Percentiles rank a stretch among this genome's conserved stretches.
phyloP scores from a whole-genome alignment of 1,139 yeast genomes.

The Taphrina communis region DNA sequence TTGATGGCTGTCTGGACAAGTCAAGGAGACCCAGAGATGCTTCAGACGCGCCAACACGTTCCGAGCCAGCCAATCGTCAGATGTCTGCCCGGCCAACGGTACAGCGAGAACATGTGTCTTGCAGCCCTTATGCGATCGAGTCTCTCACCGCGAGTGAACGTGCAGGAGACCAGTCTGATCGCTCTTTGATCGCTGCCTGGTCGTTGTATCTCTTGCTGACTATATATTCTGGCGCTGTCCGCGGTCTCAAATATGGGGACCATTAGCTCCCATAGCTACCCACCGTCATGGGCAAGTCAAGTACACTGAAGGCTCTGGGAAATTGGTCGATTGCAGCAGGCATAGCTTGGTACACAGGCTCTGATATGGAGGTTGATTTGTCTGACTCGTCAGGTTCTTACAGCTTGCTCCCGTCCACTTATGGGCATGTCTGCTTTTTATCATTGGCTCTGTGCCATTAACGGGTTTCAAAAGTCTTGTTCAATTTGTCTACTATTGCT shows the following conservation, averaged over 20 bases:
- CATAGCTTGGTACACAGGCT: conserved; percentile 1
- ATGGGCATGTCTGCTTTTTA: conserved; percentile 15
- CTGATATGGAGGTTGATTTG: background rate
- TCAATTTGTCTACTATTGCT: conserved; percentile 58
- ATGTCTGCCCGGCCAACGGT: background rate
- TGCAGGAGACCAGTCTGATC: background rate
- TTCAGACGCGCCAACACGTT: background rate
- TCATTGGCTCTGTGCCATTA: conserved; percentile 17
- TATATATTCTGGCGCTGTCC: background rate
- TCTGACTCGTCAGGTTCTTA: conserved; percentile 6
- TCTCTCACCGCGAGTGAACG: background rate
- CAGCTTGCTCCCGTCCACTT: conserved; percentile 12
- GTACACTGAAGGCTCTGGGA: background rate
- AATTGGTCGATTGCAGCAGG: conserved; percentile 25
- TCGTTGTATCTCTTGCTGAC: background rate
- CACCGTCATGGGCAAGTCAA: background rate
- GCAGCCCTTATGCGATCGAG: background rate
- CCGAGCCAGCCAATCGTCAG: background rate
- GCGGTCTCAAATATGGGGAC: background rate
- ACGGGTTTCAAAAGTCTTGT: conserved; percentile 42
- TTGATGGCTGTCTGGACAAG: background rate
- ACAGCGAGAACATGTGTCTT: background rate
- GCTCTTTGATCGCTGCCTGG: too few relatives aligned
- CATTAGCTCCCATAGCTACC: background rate
- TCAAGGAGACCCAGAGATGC: background rate